Conservation (phyloP, 805 yeast genomes). For the Candida suzukii region DNA sequence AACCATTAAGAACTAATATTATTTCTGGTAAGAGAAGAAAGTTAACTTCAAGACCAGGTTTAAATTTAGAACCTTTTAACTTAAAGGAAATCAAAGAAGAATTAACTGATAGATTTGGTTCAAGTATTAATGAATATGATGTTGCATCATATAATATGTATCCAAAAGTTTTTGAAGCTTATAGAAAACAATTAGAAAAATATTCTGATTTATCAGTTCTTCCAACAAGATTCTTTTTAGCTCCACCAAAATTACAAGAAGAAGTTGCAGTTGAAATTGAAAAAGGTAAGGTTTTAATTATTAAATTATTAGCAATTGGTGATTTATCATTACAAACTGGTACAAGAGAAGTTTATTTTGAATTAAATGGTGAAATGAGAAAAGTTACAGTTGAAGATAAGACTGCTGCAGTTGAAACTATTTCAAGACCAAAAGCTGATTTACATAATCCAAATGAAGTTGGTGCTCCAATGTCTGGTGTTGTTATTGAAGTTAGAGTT, state of each 20-base stretch:
- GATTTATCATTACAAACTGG: slow-evolving; percentile 83
- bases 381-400: slow-evolving; percentile 89
- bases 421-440: slow-evolving; percentile 87
- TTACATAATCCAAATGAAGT: slow-evolving; percentile 81
- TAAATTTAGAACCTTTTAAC: slow-evolving; percentile 80
- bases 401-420: slow-evolving; percentile 75
- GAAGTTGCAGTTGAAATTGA: slow-evolving; percentile 87
- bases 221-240: slow-evolving; percentile 87
- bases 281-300: slow-evolving; percentile 88
- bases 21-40: slow-evolving; percentile 89
- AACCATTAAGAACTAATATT: slow-evolving; percentile 89
- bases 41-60: slow-evolving; percentile 86
- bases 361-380: slow-evolving; percentile 97
- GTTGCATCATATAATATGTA: slow-evolving; percentile 96
- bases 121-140: slow-evolving; percentile 71
- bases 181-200: slow-evolving; percentile 61
- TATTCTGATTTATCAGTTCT: slow-evolving; percentile 91
- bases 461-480: slow-evolving; percentile 99
- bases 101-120: slow-evolving; percentile 69
- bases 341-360: slow-evolving; percentile 92
- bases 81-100: slow-evolving; percentile 66
- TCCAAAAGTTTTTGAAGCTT: slow-evolving; percentile 94
- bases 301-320: slow-evolving; percentile 89
- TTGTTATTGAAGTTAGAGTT: slow-evolving; percentile 88
- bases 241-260: slow-evolving; percentile 82